Conservation (phyloP, 139 green algal species). For the Limnomonas spitsbergensis region DNA sequence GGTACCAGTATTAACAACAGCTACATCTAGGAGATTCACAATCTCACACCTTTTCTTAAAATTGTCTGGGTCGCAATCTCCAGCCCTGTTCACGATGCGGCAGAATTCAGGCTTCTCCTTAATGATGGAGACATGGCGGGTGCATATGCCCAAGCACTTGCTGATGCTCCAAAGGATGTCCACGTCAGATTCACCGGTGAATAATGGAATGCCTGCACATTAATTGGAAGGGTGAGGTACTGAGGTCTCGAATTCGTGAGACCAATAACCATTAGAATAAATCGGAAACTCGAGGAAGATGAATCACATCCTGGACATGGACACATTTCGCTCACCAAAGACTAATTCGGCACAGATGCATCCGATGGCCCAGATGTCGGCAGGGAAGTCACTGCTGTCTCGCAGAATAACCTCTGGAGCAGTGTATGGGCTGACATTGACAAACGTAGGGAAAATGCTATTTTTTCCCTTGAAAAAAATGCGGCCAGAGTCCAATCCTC, state of each 20-base stretch:
- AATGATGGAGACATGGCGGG: not conserved
- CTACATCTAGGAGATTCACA: no score
- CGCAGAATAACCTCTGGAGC: not conserved
- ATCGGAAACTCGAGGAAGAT: no score
- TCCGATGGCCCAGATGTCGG: not conserved
- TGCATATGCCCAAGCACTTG: not conserved
- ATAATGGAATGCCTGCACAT: not conserved
- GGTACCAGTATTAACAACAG: no score
- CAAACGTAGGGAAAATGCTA: not conserved
- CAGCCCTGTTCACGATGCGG: not conserved
- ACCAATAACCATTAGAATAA: no score
- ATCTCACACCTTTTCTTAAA: no score
- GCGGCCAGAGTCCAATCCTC: not conserved
- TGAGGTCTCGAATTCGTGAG: no score
- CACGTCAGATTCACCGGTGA: not conserved
- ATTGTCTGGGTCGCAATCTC: no score
- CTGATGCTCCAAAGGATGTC: not conserved
- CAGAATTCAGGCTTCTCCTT: not conserved
- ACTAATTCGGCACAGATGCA: conserved; percentile 11
- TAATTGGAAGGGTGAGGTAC: no score
- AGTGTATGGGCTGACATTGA: not conserved
- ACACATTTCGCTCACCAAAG: no score
- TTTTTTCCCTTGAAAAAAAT: not conserved
- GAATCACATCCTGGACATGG: no score
- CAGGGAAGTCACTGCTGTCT: not conserved